phyloP scores from a whole-genome alignment of 2,329 filamentous ascomycete genomes.

The Colletotrichum incanum region DNA sequence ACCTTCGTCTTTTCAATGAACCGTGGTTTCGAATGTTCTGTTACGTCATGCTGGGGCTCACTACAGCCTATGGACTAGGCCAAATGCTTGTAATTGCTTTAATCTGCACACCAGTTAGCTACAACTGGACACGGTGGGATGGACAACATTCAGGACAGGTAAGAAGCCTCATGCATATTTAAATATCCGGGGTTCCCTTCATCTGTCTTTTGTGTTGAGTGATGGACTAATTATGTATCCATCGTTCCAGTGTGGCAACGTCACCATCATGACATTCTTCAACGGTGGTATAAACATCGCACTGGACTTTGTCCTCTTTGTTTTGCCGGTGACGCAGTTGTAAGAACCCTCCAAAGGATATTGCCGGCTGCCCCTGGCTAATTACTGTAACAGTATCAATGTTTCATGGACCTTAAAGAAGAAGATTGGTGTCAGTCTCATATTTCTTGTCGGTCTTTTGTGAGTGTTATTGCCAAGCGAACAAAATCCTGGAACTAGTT shows the following conservation, averaged over 20 bases:
- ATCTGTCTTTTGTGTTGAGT: not conserved
- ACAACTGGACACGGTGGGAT: constrained; percentile 34
- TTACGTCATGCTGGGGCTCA: not conserved
- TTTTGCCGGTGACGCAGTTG: constrained; percentile 37
- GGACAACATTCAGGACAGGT: constrained; percentile 17
- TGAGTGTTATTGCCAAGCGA: not conserved
- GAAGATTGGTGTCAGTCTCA: constrained; percentile 28
- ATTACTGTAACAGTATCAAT: not conserved
- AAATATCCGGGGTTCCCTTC: not conserved
- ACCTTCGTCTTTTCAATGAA: constrained; percentile 21
- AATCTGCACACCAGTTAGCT: constrained; percentile 10
- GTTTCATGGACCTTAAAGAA: constrained; percentile 28
- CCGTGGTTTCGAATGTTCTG: constrained; percentile 20
- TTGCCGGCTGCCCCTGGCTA: not conserved
- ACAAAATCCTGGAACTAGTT: fast-evolving
- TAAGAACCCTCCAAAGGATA: not conserved
- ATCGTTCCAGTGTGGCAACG: not conserved
- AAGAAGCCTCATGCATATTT: not conserved
- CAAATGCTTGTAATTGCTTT: constrained; percentile 20
- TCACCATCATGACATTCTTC: constrained; percentile 12
- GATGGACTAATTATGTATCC: not conserved
- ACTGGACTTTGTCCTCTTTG: constrained; percentile 19
- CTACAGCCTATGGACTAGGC: not conserved
- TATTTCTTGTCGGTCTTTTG: constrained; percentile 29
- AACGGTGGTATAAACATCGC: constrained; percentile 25